Percentiles rank a stretch among this genome's conserved stretches.
phyloP scores from a whole-genome alignment of 257 asterid species.

The Solanum clarkiae region DNA sequence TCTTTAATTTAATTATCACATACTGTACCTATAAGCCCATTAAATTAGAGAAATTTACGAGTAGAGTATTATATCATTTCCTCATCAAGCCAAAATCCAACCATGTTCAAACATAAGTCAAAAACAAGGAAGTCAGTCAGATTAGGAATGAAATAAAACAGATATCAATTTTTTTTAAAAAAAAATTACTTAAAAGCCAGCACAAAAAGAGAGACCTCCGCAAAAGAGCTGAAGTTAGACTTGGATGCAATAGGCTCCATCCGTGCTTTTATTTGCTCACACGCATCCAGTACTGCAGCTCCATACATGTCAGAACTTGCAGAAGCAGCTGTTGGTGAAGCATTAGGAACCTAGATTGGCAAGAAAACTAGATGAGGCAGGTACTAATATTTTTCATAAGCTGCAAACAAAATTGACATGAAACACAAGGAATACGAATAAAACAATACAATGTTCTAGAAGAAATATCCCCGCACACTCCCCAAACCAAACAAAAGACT shows the following conservation, averaged over 20 bases:
- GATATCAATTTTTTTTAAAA: background rate
- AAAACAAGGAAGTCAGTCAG: background rate
- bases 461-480: background rate
- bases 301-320: constrained; percentile 97
- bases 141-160: background rate
- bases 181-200: background rate
- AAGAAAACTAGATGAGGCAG: background rate
- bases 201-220: constrained; percentile 43
- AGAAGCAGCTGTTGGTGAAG: constrained; percentile 98
- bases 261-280: constrained; percentile 86
- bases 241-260: constrained; percentile 63
- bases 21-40: background rate
- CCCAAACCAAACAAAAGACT: background rate
- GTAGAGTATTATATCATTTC: background rate
- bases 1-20: background rate
- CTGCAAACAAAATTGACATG: background rate
- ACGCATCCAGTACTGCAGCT: constrained; percentile 94
- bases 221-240: constrained; percentile 45
- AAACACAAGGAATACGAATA: background rate
- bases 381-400: background rate
- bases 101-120: background rate
- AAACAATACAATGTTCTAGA: background rate
- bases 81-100: background rate
- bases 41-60: background rate
- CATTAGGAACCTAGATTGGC: constrained; percentile 68